Evolutionary conservation across 1,284 basidiomycete genomes (phyloP), one percentile per base, ranked within the genome.

Genomic region (Ganoderma meredithae): DNA sequence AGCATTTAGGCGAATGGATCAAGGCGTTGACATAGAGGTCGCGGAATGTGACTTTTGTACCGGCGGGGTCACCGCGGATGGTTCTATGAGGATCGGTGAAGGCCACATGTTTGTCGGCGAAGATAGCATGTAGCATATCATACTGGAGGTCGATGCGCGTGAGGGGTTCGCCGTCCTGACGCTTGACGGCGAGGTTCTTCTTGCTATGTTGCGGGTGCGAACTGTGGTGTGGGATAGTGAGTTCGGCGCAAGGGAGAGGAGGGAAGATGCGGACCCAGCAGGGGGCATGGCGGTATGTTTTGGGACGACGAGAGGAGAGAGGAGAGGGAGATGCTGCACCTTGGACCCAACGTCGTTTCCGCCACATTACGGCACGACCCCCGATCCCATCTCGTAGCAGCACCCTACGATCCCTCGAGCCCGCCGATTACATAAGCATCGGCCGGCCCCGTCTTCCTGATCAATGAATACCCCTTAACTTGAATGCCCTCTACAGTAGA

Each of bases 1-100:
- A 95, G 79, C 94, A 95, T 81, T 92, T 94, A 72, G 84, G 86
- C 36, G 93, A 94, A 78, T 90, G 88, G 78, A 92, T 88, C 68
- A 96, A 79, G 15, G 93, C 88, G 76, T 92, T 90, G 70, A 95
- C 86, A 79, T 96, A 97, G 71, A 97, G 86, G 78, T 96, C 93
- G 72, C 90, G 87, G 78, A 97, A 97, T 63, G 89, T 89, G 78
- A 93, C 84, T 76, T 85, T 89, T 60, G 82, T 84, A 67, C 83
- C 83, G 62, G 83, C 82, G 6, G 79, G 78, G 70, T 85, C 85
- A 68, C 83, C 80, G 66, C 72, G 77, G 55, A 77, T 77, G 67
- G 77, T 79, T 17, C 74, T 73, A 62, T 78, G 79, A 61, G 87
- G 86, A 65, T 86, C 88, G 55, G 93, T 95, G 81, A 97, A 97